phyloP scores from a whole-genome alignment of 768 basidiomycete genomes.

The Lactifluus subvellereus region DNA sequence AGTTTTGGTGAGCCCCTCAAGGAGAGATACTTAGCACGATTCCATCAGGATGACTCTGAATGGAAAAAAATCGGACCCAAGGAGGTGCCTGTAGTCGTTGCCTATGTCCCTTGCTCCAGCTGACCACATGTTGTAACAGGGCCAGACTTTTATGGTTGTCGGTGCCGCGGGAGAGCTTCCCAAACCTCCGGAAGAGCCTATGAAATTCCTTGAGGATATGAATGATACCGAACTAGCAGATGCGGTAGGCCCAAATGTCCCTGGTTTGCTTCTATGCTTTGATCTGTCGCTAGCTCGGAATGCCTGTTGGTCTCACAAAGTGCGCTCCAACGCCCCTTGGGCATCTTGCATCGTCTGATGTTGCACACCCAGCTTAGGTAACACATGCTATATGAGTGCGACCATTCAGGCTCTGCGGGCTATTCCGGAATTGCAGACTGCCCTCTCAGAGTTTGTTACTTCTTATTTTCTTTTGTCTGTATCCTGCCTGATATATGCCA shows the following conservation, averaged over 20 bases:
- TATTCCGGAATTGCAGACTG: slow-evolving; percentile 80
- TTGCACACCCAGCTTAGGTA: slow-evolving; percentile 49
- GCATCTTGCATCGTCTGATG: slow-evolving; percentile 29
- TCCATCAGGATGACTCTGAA: slow-evolving; percentile 70
- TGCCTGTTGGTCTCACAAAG: slow-evolving; percentile 79
- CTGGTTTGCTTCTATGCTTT: background rate
- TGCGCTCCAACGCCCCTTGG: slow-evolving; percentile 30
- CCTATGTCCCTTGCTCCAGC: background rate
- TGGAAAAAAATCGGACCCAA: slow-evolving; percentile 84
- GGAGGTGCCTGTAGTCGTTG: slow-evolving; percentile 42
- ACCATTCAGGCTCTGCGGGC: slow-evolving; percentile 90
- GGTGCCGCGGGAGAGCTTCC: slow-evolving; percentile 91
- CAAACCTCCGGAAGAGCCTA: slow-evolving; percentile 71
- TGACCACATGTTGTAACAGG: slow-evolving; percentile 39
- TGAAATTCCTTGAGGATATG: slow-evolving; percentile 92
- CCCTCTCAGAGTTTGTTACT: slow-evolving; percentile 53
- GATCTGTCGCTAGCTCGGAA: slow-evolving; percentile 42
- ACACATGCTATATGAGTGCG: slow-evolving; percentile 98
- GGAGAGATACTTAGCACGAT: background rate
- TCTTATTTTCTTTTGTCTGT: background rate
- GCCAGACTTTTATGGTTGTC: slow-evolving; percentile 89
- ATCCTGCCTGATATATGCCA: background rate
- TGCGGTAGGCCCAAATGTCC: slow-evolving; percentile 47
- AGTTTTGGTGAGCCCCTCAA: background rate
- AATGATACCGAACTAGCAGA: slow-evolving; percentile 73